Base-by-base conservation (phyloP, 129 eudicot species). In the Cynara cardunculus region DNA sequence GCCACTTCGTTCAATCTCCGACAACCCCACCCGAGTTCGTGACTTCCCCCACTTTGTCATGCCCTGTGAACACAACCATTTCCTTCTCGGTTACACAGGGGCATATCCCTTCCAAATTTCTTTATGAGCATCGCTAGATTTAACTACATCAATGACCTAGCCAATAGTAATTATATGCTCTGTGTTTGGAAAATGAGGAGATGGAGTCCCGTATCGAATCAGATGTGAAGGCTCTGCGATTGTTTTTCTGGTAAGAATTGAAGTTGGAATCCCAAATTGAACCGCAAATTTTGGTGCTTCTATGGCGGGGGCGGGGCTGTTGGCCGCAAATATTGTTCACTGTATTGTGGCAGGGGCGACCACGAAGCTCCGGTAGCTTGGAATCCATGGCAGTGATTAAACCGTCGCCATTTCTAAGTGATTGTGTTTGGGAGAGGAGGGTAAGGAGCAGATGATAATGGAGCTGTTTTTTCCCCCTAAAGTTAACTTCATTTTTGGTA, bases 141-240 rank as follows among this genome's bases (percentile, higher is more conserved):
- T n/a, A 14, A 71, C 6, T 18, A 34, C 13, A 71, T 11, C 46
- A 70, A 70, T 70, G 13, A 70, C 46, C 71, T 67, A 39, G 8
- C 31, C 13, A 8, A 8, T 41, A 28, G 27, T 28, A 49, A 1
- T 3, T 27, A 27, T 75, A 28, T 59, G n/a, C 27, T 26, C 7
- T 25, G 44, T 26, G 41, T 41, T 74, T 46, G 14, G 32, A 16
- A 32, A 22, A 30, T 31, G 11, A 21, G 16, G 73, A 4, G 24
- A 68, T 67, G 11, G 56, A 73, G 32, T 88, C 88, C 96, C 92
- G 65, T 80, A 82, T 80, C 18, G 87, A 76, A 44, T 75, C 61
- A 71, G 80, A 86, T 78, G 78, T 61, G 5, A 88, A 86, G 79
- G 85, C 76, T 77, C 85, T 64, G 76, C 32, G 35, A 28, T 34